Evolutionary conservation across 1,284 basidiomycete genomes (phyloP), one percentile per base, ranked within the genome.

Genomic region (Trichosporon coremiiforme): DNA sequence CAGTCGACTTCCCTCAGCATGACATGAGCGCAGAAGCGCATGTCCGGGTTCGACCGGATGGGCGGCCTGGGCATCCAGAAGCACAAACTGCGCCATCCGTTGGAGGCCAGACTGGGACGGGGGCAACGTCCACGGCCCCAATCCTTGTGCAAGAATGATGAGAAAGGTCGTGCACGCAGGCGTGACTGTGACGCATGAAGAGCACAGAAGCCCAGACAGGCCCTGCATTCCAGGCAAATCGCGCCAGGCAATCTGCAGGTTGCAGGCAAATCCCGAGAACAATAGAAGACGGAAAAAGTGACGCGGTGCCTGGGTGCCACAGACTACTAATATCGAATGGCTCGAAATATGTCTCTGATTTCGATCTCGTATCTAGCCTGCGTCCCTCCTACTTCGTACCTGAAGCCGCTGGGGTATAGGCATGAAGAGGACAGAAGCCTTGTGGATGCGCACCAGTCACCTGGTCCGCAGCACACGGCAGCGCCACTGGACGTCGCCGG

Each of bases 261-360:
- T 25, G 25, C 25, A 20, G 50, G 20, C 20, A 6, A 53, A 53
- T 17, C 50, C 50, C 50, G 50, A 53, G 50, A 53, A 53, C 50
- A 53, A 53, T 53, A 45, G 41, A 45, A 45, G 17, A 25, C 17
- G n/a, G 22, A 22, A 17, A 1, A 4, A 22, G 50, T 45, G 41
- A 45, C 50, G 50, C 50, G 50, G 50, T 25, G 50, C 20, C 20
- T 10, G 7, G 50, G 50, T 53, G 50, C 50, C 50, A 53, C 50
- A 53, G 22, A 53, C 50, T 10, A 53, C 25, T 25, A 22, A 10
- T 25, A 53, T 53, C 50, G 20, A 20, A 53, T 20, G 50, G 22
- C n/a, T 25, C 50, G 50, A 25, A 25, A 53, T 53, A 9, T 53
- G 50, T 53, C 50, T 53, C 50, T 53, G 50, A 53, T 53, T 53